Base-by-base conservation (phyloP, 2,329 filamentous ascomycete genomes). In the Calonectria ilicicola region DNA sequence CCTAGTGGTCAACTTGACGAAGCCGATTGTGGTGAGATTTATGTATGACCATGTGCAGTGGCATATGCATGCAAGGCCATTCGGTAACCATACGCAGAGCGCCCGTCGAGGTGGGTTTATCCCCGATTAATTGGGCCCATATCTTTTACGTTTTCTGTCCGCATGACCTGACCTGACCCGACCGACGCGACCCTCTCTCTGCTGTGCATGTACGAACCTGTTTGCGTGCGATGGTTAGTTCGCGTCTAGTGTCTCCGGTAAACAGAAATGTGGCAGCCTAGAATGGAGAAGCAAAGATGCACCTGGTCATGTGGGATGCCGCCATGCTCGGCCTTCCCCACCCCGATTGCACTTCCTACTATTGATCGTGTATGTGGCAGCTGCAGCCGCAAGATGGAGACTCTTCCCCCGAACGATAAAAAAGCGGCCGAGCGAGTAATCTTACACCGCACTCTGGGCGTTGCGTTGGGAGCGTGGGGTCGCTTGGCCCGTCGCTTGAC, bases 381-480 rank as follows among this genome's bases (percentile, higher is more conserved):
- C 62, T 53, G 44, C 35, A 78, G 65, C 76, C 73, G 73, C 67
- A 70, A 21, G 69, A 73, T 72, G 62, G 73, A 75, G 74, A 63
- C 73, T 40, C 32, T 51, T 27, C 44, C 65, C 64, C 53, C 29
- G 75, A 73, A 67, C 66, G 29, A 67, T 71, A 26, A 42, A 44
- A 62, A n/a, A 23, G 26, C 44, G 23, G 49, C 38, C 72, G 74
- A 75, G 67, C 74, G 53, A 73, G 72, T 72, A 60, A 65, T 64
- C 53, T 29, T 32, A 58, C 60, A 49, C 47, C 14, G 12, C 51
- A 29, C 12, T n/a, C 60, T 38, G 9, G 38, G 47, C 53, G 69
- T 68, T 64, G 58, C 69, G 58, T 49, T 49, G 69, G 58, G 69
- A 65, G 69, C 65, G 69, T 65, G 65, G 70, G 56, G 21, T 15